phyloP scores from a whole-genome alignment of 805 yeast genomes.

The Hanseniaspora singularis region DNA sequence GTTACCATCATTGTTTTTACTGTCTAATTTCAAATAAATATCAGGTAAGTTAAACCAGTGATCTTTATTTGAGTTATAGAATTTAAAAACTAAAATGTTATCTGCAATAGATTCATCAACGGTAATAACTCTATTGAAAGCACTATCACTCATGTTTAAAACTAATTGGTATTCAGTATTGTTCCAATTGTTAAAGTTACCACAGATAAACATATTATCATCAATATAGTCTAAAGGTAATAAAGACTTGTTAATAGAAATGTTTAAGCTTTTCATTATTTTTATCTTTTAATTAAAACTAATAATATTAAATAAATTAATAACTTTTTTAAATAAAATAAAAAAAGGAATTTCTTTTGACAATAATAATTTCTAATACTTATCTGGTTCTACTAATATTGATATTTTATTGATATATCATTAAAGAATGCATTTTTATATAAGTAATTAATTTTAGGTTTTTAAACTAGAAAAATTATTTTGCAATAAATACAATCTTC shows the following conservation, averaged over 20 bases:
- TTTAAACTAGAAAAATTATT: too few relatives aligned
- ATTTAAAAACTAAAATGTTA: neutral
- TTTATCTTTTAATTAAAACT: too few relatives aligned
- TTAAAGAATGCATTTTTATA: too few relatives aligned
- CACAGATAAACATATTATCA: constrained; percentile 3
- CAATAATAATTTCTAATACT: too few relatives aligned
- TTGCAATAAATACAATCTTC: too few relatives aligned
- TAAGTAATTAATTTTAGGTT: too few relatives aligned
- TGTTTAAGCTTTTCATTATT: neutral
- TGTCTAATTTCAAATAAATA: neutral
- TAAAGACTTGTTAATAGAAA: neutral
- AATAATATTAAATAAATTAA: too few relatives aligned
- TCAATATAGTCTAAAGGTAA: neutral
- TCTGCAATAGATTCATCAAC: neutral
- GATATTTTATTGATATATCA: too few relatives aligned
- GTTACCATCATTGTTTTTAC: neutral
- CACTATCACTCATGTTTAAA: neutral
- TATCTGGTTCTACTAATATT: too few relatives aligned
- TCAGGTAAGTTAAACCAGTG: constrained; percentile 7
- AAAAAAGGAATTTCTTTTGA: too few relatives aligned
- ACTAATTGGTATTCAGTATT: neutral
- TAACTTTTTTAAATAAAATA: too few relatives aligned
- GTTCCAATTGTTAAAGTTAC: constrained; percentile 9
- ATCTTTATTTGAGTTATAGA: neutral
- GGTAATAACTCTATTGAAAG: neutral